Evolutionary conservation across 495 filamentous ascomycete genomes (phyloP).

Genomic region (Penicillium canariense): DNA sequence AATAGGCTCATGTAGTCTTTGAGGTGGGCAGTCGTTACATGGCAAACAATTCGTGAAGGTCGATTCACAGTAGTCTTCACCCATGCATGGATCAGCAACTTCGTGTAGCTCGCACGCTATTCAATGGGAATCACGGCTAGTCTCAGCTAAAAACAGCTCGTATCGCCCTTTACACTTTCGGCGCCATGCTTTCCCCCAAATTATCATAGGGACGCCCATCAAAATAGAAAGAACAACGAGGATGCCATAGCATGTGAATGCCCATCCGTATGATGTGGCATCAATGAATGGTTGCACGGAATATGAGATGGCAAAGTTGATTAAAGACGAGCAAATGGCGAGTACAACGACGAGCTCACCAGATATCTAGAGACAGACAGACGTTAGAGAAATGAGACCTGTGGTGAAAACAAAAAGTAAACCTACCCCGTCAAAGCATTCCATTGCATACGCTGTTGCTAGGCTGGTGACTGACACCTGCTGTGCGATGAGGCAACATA

Average conservation of each 20-base stretch:
- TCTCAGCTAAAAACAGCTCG: conserved; percentile 26
- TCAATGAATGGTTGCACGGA: conserved; percentile 35
- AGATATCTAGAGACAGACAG: conserved; percentile 21
- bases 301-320: conserved; percentile 36
- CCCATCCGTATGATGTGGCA: conserved; percentile 30
- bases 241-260: conserved; percentile 30
- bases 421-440: conserved; percentile 34
- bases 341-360: conserved; percentile 36
- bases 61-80: no score
- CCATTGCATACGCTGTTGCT: conserved; percentile 42
- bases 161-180: conserved; percentile 27
- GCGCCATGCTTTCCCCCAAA: conserved; percentile 32
- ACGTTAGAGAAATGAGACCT: not conserved
- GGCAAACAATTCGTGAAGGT: no score
- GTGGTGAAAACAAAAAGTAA: not conserved
- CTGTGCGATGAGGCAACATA: conserved; percentile 38
- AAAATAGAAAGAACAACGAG: conserved; percentile 22
- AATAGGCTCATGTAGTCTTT: no score
- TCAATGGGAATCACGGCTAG: not conserved
- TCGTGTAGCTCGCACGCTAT: no score
- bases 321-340: conserved; percentile 30
- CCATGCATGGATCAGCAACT: no score
- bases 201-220: conserved; percentile 24
- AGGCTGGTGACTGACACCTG: conserved; percentile 37
- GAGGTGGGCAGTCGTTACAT: no score